A percentile compares a stretch with the other conserved stretches of the same genome.
Evolutionary conservation across 1,284 basidiomycete species (phyloP).

Genomic region (Malassezia brasiliensis): DNA sequence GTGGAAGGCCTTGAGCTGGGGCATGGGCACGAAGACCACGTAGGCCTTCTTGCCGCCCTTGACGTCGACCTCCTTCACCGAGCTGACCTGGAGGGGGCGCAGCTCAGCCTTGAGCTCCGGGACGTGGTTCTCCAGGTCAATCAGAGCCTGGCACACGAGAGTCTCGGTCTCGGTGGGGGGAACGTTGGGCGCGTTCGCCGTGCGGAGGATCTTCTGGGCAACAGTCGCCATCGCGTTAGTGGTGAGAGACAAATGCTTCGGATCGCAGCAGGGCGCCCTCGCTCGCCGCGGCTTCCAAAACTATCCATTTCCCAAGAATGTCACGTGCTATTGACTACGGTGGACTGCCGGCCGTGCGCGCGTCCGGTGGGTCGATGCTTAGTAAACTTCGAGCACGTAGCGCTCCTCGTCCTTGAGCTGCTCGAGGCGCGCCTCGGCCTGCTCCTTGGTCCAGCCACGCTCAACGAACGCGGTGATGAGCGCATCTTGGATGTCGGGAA

Average conservation of each 20-base stretch:
- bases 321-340: conserved; percentile 7
- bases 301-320: conserved; percentile 11
- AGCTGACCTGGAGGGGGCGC: conserved; percentile 88
- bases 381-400: conserved; percentile 81
- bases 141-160: conserved; percentile 83
- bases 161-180: conserved; percentile 86
- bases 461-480: conserved; percentile 67
- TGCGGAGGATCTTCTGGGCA: conserved; percentile 74
- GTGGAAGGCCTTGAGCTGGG: conserved; percentile 96
- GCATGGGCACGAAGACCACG: conserved; percentile 94
- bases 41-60: conserved; percentile 96
- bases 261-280: not conserved
- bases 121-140: conserved; percentile 96
- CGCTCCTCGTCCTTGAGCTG: conserved; percentile 90
- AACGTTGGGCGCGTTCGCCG: conserved; percentile 79
- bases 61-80: conserved; percentile 96
- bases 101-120: conserved; percentile 95
- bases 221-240: conserved; percentile 39
- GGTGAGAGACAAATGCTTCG: conserved; percentile 11
- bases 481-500: conserved; percentile 90
- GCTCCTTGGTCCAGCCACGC: conserved; percentile 59
- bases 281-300: conserved; percentile 1
- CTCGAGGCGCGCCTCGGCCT: conserved; percentile 76
- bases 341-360: not conserved
- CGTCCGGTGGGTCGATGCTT: not conserved